Evolutionary conservation across 768 basidiomycete species (phyloP).

Genomic region (Termitomyces sp.): DNA sequence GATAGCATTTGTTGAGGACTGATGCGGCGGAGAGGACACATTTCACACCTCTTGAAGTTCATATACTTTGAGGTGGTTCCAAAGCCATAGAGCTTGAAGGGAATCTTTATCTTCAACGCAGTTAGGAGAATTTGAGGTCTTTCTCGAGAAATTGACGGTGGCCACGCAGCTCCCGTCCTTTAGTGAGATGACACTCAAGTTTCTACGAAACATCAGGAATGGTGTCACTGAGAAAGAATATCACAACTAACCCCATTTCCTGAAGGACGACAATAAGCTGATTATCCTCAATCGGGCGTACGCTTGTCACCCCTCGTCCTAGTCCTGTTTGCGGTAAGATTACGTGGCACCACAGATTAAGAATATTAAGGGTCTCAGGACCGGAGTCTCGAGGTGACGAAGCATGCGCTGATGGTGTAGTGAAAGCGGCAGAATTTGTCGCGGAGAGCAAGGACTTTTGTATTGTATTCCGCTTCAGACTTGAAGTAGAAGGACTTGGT

Average conservation of each 20-base stretch:
- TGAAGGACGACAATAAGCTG: conserved; percentile 54
- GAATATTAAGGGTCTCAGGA: conserved; percentile 23
- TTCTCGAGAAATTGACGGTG: conserved; percentile 29
- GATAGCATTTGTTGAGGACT: conserved; percentile 11
- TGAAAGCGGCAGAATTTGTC: conserved; percentile 41
- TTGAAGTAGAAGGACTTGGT: conserved; percentile 25
- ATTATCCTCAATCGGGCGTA: conserved; percentile 44
- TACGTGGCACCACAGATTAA: conserved; percentile 41
- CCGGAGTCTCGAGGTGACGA: conserved; percentile 32
- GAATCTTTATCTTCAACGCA: conserved; percentile 34
- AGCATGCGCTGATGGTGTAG: conserved; percentile 39
- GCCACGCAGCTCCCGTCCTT: conserved; percentile 46
- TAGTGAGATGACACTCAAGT: conserved; percentile 51
- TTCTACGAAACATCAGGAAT: conserved; percentile 33
- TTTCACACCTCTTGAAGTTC: conserved; percentile 39
- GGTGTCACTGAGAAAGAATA: neutral
- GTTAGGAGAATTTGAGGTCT: conserved; percentile 23
- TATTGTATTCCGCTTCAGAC: conserved; percentile 30
- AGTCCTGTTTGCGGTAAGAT: conserved; percentile 45
- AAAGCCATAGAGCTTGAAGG: conserved; percentile 40
- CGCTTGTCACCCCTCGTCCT: conserved; percentile 41
- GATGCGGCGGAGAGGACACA: neutral
- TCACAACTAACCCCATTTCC: conserved; percentile 57
- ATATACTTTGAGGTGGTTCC: conserved; percentile 39
- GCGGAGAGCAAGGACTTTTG: conserved; percentile 47